Base-by-base conservation (phyloP, 805 yeast genomes). In the Sugiyamaella mastotermitis region DNA sequence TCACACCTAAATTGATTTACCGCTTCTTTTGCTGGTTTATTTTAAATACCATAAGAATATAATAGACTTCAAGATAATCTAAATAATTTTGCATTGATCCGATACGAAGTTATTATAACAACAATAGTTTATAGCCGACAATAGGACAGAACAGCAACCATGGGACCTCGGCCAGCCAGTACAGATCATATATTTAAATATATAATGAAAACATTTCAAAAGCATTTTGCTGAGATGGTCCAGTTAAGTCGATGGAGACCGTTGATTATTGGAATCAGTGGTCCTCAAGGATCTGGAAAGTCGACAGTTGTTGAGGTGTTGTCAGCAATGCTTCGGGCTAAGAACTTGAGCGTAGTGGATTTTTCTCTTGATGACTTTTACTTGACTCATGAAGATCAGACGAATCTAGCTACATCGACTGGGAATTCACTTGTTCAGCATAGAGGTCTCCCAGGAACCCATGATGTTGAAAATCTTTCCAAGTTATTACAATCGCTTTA, bases 391-490 rank as follows among this genome's bases (percentile, higher is more conserved):
- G 58, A 53, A 5, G 80, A 79, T 14, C 96, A 86, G 53, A 43
- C 41, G 18, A 42, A 44, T 22, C 53, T 87, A 17, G 26, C 45
- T 4, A 37, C 43, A 10, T 4, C 28, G 8, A 60, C 64, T 42
- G 68, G 60, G 10, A 83, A 84, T 53, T 55, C 60, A 24, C 61
- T 90, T 33, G 52, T 85, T 13, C 72, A 68, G 42, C 95, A 95
- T 2, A 64, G 97, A 18, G 97, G 97, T 0, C 67, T 84, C 11
- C 97, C 97, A 0, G 97, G 97, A 0, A 90, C 97, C 0, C 98
- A 90, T 57, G 97, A 90, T 53, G 52, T 83, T 13, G n/a, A n/a
- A n/a, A n/a, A n/a, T n/a, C n/a, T n/a, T n/a, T n/a, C n/a, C n/a
- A 49, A 47, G 1, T 51, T 82, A 17, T 55, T 56, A 14, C 32